Percentiles rank a stretch among this genome's conserved stretches.
Evolutionary conservation across 805 yeast genomes (phyloP).

Genomic region (Candida bentonensis): DNA sequence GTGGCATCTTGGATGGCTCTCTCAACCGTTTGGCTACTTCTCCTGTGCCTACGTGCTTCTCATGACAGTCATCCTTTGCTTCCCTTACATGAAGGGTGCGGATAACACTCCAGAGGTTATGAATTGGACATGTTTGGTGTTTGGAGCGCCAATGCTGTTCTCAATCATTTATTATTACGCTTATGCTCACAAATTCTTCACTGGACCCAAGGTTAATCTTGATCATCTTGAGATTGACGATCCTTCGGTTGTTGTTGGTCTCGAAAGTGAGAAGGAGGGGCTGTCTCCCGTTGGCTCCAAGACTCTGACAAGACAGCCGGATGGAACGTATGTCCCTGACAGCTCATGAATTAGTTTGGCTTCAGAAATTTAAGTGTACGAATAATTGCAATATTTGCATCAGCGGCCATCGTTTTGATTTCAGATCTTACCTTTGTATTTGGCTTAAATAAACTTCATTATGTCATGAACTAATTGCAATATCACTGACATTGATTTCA

Average conservation of each 20-base stretch:
- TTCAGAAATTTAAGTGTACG: neutral
- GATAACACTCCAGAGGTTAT: slow-evolving; percentile 26
- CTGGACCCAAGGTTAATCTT: slow-evolving; percentile 45
- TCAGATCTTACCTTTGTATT: neutral
- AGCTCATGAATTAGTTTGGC: neutral
- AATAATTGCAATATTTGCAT: neutral
- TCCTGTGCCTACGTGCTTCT: slow-evolving; percentile 35
- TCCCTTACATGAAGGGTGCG: slow-evolving; percentile 35
- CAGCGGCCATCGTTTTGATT: neutral
- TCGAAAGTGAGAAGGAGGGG: neutral
- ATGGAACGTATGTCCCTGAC: neutral
- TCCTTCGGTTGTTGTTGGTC: neutral
- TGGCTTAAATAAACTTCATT: neutral
- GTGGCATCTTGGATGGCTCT: slow-evolving; percentile 38
- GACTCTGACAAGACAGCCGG: neutral
- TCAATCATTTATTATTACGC: slow-evolving; percentile 36
- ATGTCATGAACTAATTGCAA: neutral
- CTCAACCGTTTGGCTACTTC: slow-evolving; percentile 34
- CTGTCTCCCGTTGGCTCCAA: neutral
- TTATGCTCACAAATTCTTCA: slow-evolving; percentile 45
- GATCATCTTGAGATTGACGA: slow-evolving; percentile 13
- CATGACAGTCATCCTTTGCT: slow-evolving; percentile 48
- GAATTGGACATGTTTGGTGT: slow-evolving; percentile 56
- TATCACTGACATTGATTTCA: too few relatives aligned
- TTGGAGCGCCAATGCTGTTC: slow-evolving; percentile 42